Evolutionary conservation across 2,329 filamentous ascomycete species (phyloP).

Genomic region (Aspergillus terreus): DNA sequence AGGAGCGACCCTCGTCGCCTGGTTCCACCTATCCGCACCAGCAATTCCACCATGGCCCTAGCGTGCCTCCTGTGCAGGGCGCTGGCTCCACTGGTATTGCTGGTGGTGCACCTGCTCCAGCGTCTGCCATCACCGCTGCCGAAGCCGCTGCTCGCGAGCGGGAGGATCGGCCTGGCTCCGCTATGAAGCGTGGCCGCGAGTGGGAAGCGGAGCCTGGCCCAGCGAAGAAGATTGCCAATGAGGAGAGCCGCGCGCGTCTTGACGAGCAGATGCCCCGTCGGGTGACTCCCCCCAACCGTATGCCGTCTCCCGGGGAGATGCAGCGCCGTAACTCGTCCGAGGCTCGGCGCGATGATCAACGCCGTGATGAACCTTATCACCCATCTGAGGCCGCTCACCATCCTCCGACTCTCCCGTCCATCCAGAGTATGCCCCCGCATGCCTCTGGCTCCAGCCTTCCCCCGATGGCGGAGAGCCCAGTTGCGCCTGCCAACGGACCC

Average conservation of each 20-base stretch:
- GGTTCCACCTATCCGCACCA: conserved; percentile 81
- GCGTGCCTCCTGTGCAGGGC: conserved; percentile 43
- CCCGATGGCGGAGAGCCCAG: conserved; percentile 49
- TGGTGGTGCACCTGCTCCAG: conserved; percentile 63
- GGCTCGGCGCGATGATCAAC: conserved; percentile 63
- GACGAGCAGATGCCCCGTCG: conserved; percentile 80
- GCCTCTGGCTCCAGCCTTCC: conserved; percentile 55
- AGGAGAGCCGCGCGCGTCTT: conserved; percentile 80
- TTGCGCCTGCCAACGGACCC: conserved; percentile 41
- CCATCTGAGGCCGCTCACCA: conserved; percentile 92
- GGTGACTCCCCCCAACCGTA: conserved; percentile 52
- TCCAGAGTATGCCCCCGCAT: conserved; percentile 42
- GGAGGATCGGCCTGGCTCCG: conserved; percentile 74
- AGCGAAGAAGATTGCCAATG: conserved; percentile 79
- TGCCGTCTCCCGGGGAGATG: conserved; percentile 64
- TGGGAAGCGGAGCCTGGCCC: conserved; percentile 77
- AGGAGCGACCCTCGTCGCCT: conserved; percentile 86
- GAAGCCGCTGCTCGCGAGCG: conserved; percentile 64
- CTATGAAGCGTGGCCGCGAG: conserved; percentile 79
- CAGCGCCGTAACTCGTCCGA: conserved; percentile 78
- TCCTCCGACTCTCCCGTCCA: conserved; percentile 58
- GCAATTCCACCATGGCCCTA: conserved; percentile 72
- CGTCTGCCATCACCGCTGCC: conserved; percentile 63
- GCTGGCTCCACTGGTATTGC: conserved; percentile 56
- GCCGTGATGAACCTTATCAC: conserved; percentile 78